Conservation (phyloP, 768 basidiomycete genomes). For the Nevesoporus exiguus region DNA sequence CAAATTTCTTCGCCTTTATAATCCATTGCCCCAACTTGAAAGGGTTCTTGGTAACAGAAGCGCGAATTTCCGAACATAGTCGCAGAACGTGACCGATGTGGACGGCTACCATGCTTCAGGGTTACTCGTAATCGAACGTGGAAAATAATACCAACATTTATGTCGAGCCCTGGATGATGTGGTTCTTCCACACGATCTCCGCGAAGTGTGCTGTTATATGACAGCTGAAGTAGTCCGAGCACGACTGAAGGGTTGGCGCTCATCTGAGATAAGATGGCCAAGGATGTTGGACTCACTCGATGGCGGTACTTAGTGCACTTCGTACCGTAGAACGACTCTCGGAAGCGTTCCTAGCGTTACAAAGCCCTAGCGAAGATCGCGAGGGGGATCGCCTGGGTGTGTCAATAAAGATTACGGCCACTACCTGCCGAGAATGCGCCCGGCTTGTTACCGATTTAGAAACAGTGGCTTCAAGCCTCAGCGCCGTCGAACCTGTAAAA, state of each 20-base stretch:
- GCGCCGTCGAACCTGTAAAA: background rate
- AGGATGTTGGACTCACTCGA: constrained; percentile 9
- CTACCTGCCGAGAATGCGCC: background rate
- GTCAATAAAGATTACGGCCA: background rate
- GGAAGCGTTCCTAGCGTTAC: background rate
- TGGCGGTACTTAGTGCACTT: background rate
- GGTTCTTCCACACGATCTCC: background rate
- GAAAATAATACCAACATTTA: constrained; percentile 5
- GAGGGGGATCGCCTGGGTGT: background rate
- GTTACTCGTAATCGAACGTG: background rate
- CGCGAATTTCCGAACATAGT: constrained; percentile 16
- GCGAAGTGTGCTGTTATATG: background rate
- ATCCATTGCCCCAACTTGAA: constrained; percentile 4
- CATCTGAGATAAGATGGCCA: background rate
- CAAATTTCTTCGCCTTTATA: constrained; percentile 20
- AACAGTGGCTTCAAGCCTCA: background rate
- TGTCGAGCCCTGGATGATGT: background rate
- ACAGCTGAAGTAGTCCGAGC: background rate
- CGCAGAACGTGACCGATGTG: background rate
- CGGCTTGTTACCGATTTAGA: constrained; percentile 10
- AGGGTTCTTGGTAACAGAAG: constrained; percentile 12
- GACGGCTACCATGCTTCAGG: constrained; percentile 3
- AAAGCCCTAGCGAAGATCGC: background rate
- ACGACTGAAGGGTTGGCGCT: background rate
- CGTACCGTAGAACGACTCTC: background rate